Conservation (phyloP, 495 filamentous ascomycete species). For the Lophiostoma macrostomum region DNA sequence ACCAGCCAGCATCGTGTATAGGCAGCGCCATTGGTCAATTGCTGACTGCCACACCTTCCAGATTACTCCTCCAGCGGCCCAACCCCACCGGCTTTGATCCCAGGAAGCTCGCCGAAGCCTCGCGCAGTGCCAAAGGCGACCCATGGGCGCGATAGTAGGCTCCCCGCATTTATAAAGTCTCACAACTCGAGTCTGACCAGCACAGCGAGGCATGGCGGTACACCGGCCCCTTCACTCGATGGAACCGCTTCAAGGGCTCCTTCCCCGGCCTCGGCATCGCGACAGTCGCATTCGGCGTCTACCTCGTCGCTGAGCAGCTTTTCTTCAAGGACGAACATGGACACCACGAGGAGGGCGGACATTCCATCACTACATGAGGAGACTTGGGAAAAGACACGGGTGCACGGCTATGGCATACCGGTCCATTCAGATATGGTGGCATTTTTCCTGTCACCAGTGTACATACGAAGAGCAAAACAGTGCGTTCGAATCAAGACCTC, state of each 20-base stretch:
- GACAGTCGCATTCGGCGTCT: conserved; percentile 81
- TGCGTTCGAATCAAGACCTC: not conserved
- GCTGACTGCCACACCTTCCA: conserved; percentile 32
- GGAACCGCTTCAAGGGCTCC: conserved; percentile 77
- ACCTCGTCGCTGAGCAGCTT: conserved; percentile 82
- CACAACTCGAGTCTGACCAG: not conserved
- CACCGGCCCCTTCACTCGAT: conserved; percentile 80
- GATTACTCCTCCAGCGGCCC: conserved; percentile 54
- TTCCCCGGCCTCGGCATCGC: conserved; percentile 92
- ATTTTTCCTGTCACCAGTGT: conserved; percentile 4
- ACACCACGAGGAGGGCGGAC: conserved; percentile 40
- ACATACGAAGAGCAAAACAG: conserved; percentile 6
- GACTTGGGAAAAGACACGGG: not conserved
- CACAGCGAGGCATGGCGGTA: conserved; percentile 91
- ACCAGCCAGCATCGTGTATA: not conserved
- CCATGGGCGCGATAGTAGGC: conserved; percentile 79
- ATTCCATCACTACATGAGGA: conserved; percentile 1
- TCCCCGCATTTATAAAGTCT: not conserved
- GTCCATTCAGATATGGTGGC: conserved; percentile 6
- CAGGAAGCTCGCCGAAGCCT: conserved; percentile 64
- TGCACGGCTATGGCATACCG: conserved; percentile 15
- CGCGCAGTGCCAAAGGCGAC: conserved; percentile 68
- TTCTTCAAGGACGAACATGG: conserved; percentile 78
- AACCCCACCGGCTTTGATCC: conserved; percentile 86
- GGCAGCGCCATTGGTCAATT: conserved; percentile 5